These are phyloP conservation scores for Leishmania lainsoni DNA, from an alignment of 208 protist genomes.

Conservation along the genomic window DNA sequence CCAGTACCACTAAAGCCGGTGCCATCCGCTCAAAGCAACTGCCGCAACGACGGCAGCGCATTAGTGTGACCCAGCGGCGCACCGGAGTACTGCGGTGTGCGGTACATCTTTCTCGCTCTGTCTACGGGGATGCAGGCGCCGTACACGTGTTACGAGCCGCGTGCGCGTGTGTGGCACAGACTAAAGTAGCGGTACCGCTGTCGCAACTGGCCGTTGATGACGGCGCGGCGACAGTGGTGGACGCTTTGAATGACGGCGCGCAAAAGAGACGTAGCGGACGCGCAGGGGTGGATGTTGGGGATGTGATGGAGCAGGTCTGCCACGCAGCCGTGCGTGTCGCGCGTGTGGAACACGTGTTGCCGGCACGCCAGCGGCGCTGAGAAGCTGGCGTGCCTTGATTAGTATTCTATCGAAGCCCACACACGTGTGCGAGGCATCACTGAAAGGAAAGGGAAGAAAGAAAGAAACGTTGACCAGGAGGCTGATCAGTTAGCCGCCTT, in stretches of 20 bases:
- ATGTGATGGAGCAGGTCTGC: conserved; percentile 14
- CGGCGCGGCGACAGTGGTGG: background rate
- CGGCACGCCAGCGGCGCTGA: conserved; percentile 9
- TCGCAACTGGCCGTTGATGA: background rate
- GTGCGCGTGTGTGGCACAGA: conserved; percentile 28
- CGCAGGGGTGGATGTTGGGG: background rate
- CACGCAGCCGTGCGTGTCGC: conserved; percentile 25
- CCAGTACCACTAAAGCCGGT: background rate
- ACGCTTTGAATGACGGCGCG: background rate
- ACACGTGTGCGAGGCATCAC: background rate
- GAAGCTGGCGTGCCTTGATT: background rate
- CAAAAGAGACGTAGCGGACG: conserved; percentile 5
- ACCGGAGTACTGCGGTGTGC: conserved; percentile 34
- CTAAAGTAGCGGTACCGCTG: conserved; percentile 15
- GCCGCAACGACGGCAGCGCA: background rate
- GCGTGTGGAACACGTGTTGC: conserved; percentile 30
- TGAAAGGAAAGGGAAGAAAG: background rate
- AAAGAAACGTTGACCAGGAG: background rate
- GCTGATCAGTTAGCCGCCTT: background rate
- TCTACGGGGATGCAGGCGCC: conserved; percentile 30
- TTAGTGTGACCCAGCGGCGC: conserved; percentile 11
- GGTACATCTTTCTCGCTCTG: conserved; percentile 30
- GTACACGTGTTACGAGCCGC: conserved; percentile 31
- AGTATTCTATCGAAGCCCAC: background rate
- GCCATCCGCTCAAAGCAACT: background rate